A percentile compares a stretch with the other conserved stretches of the same genome.
These are phyloP conservation scores for Schizosaccharomyces cryophilus DNA, from an alignment of 805 yeast genomes.

Conservation along the genomic window DNA sequence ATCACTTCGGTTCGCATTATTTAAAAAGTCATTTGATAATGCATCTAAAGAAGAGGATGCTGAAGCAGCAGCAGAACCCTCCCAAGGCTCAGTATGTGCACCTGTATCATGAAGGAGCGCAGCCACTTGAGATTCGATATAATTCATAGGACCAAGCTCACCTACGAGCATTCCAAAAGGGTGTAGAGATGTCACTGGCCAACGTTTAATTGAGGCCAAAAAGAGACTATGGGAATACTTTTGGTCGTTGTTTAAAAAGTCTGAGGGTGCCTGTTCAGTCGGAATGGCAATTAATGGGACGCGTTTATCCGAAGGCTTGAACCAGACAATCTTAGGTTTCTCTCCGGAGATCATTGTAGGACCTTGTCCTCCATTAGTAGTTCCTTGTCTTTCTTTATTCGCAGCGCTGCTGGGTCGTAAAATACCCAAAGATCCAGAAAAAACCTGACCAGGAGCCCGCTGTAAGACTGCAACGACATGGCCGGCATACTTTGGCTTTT, in stretches of 20 bases:
- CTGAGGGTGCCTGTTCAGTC: conserved; percentile 90
- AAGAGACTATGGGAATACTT: conserved; percentile 57
- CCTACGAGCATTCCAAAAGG: conserved; percentile 89
- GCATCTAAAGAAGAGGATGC: conserved; percentile 14
- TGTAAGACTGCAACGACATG: conserved; percentile 96
- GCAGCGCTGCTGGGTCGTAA: conserved; percentile 90
- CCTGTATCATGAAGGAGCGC: conserved; percentile 56
- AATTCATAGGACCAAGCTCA: conserved; percentile 61
- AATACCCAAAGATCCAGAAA: conserved; percentile 60
- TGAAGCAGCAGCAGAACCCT: conserved; percentile 16
- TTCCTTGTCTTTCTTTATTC: conserved; percentile 36
- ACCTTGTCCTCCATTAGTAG: conserved; percentile 12
- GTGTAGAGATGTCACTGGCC: conserved; percentile 97
- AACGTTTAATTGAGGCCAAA: conserved; percentile 86
- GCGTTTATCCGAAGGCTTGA: conserved; percentile 92
- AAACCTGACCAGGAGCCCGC: conserved; percentile 87
- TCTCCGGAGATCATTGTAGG: conserved; percentile 9
- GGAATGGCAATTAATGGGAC: conserved; percentile 96
- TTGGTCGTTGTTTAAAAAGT: conserved; percentile 80
- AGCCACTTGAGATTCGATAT: conserved; percentile 54
- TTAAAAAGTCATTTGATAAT: conserved; percentile 9
- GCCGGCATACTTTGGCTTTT: conserved; percentile 86
- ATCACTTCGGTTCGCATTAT: conserved; percentile 4
- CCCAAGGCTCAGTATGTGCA: conserved; percentile 19
- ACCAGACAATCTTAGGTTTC: conserved; percentile 93